A percentile compares a stretch with the other conserved stretches of the same genome.
Evolutionary conservation across 140 eudicot genomes (phyloP).

Genomic region (Ambrosia hybrid): DNA sequence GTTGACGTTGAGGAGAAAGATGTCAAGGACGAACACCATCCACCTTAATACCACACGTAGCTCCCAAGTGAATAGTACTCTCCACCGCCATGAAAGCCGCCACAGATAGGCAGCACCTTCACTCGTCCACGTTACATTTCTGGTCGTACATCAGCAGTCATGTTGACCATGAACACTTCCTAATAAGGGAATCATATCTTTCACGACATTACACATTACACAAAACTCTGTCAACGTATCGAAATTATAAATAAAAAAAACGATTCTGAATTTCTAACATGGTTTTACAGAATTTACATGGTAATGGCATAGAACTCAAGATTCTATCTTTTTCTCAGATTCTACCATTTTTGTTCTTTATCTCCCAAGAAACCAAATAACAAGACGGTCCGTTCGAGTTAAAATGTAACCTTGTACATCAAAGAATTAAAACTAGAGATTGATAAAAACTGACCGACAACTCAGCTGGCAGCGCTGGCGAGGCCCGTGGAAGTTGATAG

Average conservation of each 20-base stretch:
- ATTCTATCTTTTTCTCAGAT: conserved; percentile 30
- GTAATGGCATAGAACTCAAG: conserved; percentile 24
- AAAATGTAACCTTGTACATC: conserved; percentile 46
- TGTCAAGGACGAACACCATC: no score
- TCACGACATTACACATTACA: not conserved
- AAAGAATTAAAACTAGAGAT: conserved; percentile 45
- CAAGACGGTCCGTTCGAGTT: conserved; percentile 28
- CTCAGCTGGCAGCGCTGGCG: conserved; percentile 23
- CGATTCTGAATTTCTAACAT: conserved; percentile 29
- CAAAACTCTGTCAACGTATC: conserved; percentile 16
- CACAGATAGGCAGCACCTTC: no score
- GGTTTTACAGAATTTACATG: conserved; percentile 44
- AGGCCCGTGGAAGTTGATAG: conserved; percentile 31
- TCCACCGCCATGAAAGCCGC: no score
- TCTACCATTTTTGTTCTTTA: conserved; percentile 30
- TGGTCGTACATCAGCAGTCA: not conserved
- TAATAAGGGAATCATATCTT: not conserved
- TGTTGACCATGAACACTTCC: not conserved
- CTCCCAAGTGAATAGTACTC: no score
- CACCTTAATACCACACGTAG: no score
- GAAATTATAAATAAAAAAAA: not conserved
- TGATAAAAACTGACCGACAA: conserved; percentile 32
- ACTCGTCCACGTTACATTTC: not conserved
- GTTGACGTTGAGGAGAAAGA: no score
- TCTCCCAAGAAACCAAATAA: conserved; percentile 30